These are phyloP conservation scores for Discostella stelligeroides DNA, from an alignment of 108 stramenopile genomes.

Conservation along the genomic window DNA sequence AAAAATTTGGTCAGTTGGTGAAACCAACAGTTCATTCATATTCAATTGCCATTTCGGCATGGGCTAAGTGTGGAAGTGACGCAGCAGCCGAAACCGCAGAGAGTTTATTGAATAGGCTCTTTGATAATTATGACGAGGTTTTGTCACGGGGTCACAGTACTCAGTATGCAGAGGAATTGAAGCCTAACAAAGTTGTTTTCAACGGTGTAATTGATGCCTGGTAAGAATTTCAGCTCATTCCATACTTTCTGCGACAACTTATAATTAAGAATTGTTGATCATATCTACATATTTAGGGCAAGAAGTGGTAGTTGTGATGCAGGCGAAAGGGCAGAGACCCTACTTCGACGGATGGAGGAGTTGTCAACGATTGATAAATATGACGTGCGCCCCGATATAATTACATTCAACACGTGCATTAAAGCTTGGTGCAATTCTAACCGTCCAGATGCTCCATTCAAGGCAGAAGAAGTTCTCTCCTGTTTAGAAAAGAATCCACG, in stretches of 20 bases:
- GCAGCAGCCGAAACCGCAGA: constrained; percentile 51
- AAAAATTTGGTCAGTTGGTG: constrained; percentile 29
- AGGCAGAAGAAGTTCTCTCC: constrained; percentile 60
- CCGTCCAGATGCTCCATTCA: constrained; percentile 51
- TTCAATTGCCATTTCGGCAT: constrained; percentile 46
- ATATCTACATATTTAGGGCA: constrained; percentile 58
- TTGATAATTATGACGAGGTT: constrained; percentile 38
- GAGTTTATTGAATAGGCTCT: constrained; percentile 38
- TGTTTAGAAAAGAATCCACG: constrained; percentile 54
- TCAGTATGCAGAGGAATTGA: constrained; percentile 30
- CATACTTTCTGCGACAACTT: constrained; percentile 12
- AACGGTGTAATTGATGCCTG: constrained; percentile 65
- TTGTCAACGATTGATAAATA: constrained; percentile 31
- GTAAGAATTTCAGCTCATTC: constrained; percentile 41
- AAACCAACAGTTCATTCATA: constrained; percentile 47
- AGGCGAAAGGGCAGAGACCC: constrained; percentile 51
- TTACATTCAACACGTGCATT: constrained; percentile 68
- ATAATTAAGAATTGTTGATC: constrained; percentile 40
- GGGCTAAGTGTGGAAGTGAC: constrained; percentile 29
- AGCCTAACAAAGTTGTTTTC: constrained; percentile 63
- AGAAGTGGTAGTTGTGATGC: constrained; percentile 45
- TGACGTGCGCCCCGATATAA: constrained; percentile 61
- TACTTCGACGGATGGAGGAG: constrained; percentile 61
- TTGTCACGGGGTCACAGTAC: constrained; percentile 18
- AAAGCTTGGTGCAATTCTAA: constrained; percentile 66